These are phyloP conservation scores for Gnaphalium uliginosum DNA, from an alignment of 129 eudicot genomes.

Conservation along the genomic window DNA sequence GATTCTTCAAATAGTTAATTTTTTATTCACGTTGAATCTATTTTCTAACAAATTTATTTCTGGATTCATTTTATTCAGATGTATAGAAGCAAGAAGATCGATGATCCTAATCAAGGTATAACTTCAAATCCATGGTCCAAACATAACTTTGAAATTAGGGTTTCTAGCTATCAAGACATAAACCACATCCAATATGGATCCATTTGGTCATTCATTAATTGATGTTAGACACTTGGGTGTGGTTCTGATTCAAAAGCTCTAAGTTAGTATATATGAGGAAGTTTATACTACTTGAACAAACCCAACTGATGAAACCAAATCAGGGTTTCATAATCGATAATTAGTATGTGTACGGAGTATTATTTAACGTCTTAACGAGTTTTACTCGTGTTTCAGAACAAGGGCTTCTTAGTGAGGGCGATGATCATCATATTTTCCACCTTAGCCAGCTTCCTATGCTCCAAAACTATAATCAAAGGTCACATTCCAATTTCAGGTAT, in stretches of 20 bases:
- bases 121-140: neutral
- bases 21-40: neutral
- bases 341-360: neutral
- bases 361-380: neutral
- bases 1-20: neutral
- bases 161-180: neutral
- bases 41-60: neutral
- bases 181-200: neutral
- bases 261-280: neutral
- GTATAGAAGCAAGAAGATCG: conserved; percentile 90
- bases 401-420: conserved; percentile 60
- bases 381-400: conserved; percentile 40
- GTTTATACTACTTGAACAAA: neutral
- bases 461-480: conserved; percentile 56
- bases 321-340: conserved; percentile 1
- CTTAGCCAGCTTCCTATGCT: conserved; percentile 87
- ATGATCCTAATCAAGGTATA: conserved; percentile 72
- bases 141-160: conserved; percentile 20
- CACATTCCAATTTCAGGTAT: conserved; percentile 64
- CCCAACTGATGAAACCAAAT: neutral
- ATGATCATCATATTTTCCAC: conserved; percentile 64
- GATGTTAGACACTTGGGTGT: neutral
- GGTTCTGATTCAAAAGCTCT: neutral
- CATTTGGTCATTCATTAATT: neutral
- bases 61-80: conserved; percentile 47